phyloP scores from a whole-genome alignment of 768 basidiomycete genomes.

The Leccinum rimulosum region DNA sequence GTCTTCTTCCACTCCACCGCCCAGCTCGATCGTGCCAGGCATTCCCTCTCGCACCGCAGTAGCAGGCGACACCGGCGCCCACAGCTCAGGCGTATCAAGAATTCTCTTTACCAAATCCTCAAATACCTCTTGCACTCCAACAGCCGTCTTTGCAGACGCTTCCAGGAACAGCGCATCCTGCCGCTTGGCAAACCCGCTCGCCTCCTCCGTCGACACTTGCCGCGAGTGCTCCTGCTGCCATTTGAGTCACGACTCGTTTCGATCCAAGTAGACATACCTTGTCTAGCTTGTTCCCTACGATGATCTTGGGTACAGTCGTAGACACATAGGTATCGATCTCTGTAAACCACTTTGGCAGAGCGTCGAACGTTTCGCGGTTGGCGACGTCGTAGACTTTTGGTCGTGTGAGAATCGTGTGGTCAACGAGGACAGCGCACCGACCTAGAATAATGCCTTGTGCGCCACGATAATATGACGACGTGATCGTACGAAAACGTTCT shows the following conservation, averaged over 20 bases:
- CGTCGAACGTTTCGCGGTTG: constrained; percentile 89
- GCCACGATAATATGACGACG: constrained; percentile 91
- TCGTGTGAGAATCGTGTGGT: background rate
- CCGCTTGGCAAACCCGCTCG: constrained; percentile 71
- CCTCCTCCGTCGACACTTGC: constrained; percentile 80
- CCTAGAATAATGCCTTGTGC: constrained; percentile 82
- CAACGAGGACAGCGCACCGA: constrained; percentile 17
- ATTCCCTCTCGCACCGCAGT: constrained; percentile 27
- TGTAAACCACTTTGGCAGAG: constrained; percentile 88
- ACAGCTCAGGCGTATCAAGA: constrained; percentile 78
- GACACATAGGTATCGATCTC: constrained; percentile 94
- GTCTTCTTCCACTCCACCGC: constrained; percentile 3
- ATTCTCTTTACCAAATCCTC: constrained; percentile 79
- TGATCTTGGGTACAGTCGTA: constrained; percentile 83
- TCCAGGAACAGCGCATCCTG: constrained; percentile 89
- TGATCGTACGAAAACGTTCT: constrained; percentile 94
- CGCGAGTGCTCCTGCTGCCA: constrained; percentile 77
- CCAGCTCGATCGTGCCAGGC: constrained; percentile 44
- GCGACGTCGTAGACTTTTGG: constrained; percentile 89
- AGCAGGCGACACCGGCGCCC: constrained; percentile 44
- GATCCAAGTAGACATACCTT: constrained; percentile 50
- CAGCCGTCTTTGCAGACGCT: constrained; percentile 87
- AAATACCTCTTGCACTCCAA: constrained; percentile 77
- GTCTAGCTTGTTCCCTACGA: constrained; percentile 94
- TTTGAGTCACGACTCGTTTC: background rate